These are phyloP conservation scores for Bretschneidera sinensis DNA, from an alignment of 345 rosid species.

Conservation along the genomic window DNA sequence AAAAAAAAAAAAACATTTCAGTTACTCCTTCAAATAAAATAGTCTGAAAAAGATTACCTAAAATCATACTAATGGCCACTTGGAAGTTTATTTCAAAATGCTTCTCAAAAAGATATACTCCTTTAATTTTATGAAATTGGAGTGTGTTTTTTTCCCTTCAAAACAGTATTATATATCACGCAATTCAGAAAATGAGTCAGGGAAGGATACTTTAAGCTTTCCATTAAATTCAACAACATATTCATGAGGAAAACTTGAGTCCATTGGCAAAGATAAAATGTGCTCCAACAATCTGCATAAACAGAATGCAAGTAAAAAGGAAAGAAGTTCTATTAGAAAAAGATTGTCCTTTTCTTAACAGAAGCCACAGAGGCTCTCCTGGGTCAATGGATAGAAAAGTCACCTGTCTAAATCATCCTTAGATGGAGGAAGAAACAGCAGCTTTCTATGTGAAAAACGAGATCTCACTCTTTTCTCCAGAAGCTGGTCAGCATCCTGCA, in stretches of 20 bases:
- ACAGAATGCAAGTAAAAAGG: constrained; percentile 5
- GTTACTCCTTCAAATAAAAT: too few relatives aligned
- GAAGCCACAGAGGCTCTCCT: constrained; percentile 10
- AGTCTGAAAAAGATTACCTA: too few relatives aligned
- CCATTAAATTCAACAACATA: constrained; percentile 61
- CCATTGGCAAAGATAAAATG: constrained; percentile 63
- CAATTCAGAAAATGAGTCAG: neutral
- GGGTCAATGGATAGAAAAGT: neutral
- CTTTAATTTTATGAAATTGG: neutral
- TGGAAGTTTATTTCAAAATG: too few relatives aligned
- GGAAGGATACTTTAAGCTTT: constrained; percentile 66
- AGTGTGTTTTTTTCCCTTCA: neutral
- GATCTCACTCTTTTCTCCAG: constrained; percentile 95
- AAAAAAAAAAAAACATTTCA: too few relatives aligned
- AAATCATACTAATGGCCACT: too few relatives aligned
- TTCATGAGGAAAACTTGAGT: constrained; percentile 55
- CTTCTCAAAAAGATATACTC: neutral
- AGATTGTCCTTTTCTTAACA: constrained; percentile 11
- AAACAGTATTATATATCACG: neutral
- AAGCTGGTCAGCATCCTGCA: constrained; percentile 95
- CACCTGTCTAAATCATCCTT: constrained; percentile 67
- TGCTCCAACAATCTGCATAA: constrained; percentile 72
- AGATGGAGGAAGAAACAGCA: constrained; percentile 78
- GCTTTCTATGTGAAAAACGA: constrained; percentile 83
- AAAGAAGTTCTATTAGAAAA: constrained; percentile 9